Evolutionary conservation across 2,329 filamentous ascomycete species (phyloP).

Genomic region (Exophiala oligosperma): DNA sequence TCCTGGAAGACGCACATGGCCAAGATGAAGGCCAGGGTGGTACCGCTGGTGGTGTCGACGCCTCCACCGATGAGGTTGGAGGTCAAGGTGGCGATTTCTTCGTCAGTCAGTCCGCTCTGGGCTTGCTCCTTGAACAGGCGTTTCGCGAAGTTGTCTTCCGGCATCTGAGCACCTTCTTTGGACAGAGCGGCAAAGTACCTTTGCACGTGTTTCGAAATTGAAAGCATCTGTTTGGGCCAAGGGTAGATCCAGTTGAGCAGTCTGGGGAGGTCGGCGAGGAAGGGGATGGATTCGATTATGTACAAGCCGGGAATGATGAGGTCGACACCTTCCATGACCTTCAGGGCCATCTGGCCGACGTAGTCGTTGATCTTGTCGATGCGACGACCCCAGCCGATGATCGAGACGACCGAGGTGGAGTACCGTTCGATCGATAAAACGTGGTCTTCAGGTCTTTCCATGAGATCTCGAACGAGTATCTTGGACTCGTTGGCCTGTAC

Average conservation of each 20-base stretch:
- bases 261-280: constrained; percentile 51
- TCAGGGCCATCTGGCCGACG: constrained; percentile 36
- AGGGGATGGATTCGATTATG: constrained; percentile 19
- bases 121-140: constrained; percentile 49
- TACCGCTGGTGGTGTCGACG: constrained; percentile 34
- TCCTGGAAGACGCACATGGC: constrained; percentile 43
- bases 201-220: constrained; percentile 45
- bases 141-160: constrained; percentile 42
- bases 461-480: constrained; percentile 49
- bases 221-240: constrained; percentile 11
- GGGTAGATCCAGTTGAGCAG: constrained; percentile 31
- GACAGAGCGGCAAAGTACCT: constrained; percentile 56
- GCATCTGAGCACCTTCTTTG: constrained; percentile 48
- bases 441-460: constrained; percentile 37
- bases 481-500: constrained; percentile 62
- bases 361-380: constrained; percentile 52
- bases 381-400: constrained; percentile 40
- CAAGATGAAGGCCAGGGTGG: constrained; percentile 34
- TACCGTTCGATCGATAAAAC: constrained; percentile 43
- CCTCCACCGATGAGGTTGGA: constrained; percentile 43
- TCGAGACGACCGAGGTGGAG: constrained; percentile 42
- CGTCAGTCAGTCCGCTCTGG: constrained; percentile 46
- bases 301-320: constrained; percentile 22
- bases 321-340: constrained; percentile 25
- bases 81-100: constrained; percentile 49